Percentiles rank a stretch among this genome's conserved stretches.
These are phyloP conservation scores for Leptographium procerum DNA, from an alignment of 2,329 filamentous ascomycete species.

Conservation along the genomic window DNA sequence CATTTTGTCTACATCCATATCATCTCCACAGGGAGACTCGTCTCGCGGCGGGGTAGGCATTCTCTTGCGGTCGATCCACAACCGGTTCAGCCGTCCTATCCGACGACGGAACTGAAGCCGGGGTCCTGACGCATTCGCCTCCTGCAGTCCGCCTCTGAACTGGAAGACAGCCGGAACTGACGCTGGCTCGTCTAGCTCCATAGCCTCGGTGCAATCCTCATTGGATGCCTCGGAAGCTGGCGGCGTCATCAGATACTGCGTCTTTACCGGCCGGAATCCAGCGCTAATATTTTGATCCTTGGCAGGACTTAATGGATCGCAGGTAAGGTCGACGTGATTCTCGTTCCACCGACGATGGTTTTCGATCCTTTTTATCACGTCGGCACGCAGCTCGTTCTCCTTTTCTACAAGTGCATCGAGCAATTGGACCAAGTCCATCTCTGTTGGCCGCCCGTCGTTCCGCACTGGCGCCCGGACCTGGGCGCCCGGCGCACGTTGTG, in stretches of 20 bases:
- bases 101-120: conserved; percentile 68
- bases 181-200: conserved; percentile 41
- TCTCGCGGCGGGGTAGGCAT: conserved; percentile 40
- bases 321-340: conserved; percentile 78
- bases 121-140: conserved; percentile 7
- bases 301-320: conserved; percentile 71
- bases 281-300: conserved; percentile 49
- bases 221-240: conserved; percentile 45
- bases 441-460: conserved; percentile 57
- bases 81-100: conserved; percentile 69
- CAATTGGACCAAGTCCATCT: conserved; percentile 68
- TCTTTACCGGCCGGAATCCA: conserved; percentile 60
- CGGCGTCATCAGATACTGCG: conserved; percentile 58
- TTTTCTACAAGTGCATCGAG: conserved; percentile 70
- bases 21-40: neutral
- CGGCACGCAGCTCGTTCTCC: conserved; percentile 66
- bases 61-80: conserved; percentile 80
- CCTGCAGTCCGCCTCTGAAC: conserved; percentile 31
- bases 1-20: conserved; percentile 22
- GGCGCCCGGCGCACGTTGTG: conserved; percentile 50
- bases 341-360: conserved; percentile 90
- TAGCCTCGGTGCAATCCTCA: conserved; percentile 26
- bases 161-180: conserved; percentile 29
- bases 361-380: conserved; percentile 76
- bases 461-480: conserved; percentile 61